These are phyloP conservation scores for Vigna angularis DNA, from an alignment of 306 rosid species.

Conservation along the genomic window DNA sequence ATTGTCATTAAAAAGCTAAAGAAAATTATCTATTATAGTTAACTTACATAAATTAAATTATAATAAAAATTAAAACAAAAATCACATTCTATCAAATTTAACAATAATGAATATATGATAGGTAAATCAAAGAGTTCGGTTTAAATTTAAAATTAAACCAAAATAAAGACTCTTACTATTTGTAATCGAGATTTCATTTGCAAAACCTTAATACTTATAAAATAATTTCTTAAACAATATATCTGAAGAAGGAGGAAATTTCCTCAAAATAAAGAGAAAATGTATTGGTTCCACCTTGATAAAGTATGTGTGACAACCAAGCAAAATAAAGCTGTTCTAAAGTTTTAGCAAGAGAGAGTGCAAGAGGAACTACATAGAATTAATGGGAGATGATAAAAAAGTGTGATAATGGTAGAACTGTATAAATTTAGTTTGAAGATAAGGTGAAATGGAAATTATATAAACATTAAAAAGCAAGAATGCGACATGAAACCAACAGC, in stretches of 20 bases:
- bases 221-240: not conserved
- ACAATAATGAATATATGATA: too few species aligned
- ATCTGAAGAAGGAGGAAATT: too few species aligned
- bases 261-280: not conserved
- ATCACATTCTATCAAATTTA: too few species aligned
- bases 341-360: not conserved
- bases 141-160: too few species aligned
- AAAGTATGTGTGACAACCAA: slow-evolving; percentile 26
- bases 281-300: slow-evolving; percentile 11
- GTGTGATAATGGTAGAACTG: slow-evolving; percentile 19
- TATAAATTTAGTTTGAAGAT: not conserved
- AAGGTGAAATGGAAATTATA: not conserved
- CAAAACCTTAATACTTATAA: not conserved
- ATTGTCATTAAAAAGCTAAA: too few species aligned
- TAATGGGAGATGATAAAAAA: slow-evolving; percentile 44
- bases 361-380: not conserved
- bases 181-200: not conserved
- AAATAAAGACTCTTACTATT: too few species aligned
- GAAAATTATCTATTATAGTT: too few species aligned
- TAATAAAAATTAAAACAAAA: too few species aligned
- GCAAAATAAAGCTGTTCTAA: not conserved
- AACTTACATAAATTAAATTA: too few species aligned
- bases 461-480: slow-evolving; percentile 48
- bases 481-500: slow-evolving; percentile 65
- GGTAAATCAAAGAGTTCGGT: too few species aligned